These are phyloP conservation scores for Rubia peregrina DNA, from an alignment of 305 asterid species.

Conservation along the genomic window DNA sequence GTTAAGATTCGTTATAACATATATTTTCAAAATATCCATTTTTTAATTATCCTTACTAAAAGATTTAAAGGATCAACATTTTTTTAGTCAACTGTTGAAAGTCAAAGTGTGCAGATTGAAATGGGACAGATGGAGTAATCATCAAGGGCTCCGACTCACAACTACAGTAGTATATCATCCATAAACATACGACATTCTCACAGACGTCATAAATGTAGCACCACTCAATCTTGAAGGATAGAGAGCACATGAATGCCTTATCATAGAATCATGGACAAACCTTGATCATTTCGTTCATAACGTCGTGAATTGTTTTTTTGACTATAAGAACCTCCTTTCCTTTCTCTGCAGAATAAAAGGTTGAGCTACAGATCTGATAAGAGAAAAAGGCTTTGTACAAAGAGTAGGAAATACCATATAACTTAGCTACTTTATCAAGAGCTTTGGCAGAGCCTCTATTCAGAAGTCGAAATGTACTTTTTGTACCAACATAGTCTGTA, in stretches of 20 bases:
- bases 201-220: not conserved
- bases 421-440: constrained; percentile 95
- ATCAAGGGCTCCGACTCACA: not conserved
- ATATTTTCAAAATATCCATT: too few species aligned
- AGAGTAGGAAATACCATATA: constrained; percentile 58
- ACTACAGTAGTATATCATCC: not conserved
- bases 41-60: too few species aligned
- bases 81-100: too few species aligned
- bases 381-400: constrained; percentile 18
- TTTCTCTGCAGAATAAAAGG: constrained; percentile 42
- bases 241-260: not conserved
- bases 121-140: too few species aligned
- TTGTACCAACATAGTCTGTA: constrained; percentile 78
- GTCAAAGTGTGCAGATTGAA: too few species aligned
- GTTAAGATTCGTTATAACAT: too few species aligned
- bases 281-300: constrained; percentile 95
- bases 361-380: constrained; percentile 16
- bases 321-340: constrained; percentile 88
- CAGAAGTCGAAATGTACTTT: constrained; percentile 95
- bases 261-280: constrained; percentile 34
- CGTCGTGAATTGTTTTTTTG: constrained; percentile 93
- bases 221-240: not conserved
- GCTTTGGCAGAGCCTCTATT: constrained; percentile 99
- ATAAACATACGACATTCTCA: not conserved
- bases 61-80: too few species aligned